These are phyloP conservation scores for Corylus avellana DNA, from an alignment of 306 rosid genomes.

Conservation along the genomic window DNA sequence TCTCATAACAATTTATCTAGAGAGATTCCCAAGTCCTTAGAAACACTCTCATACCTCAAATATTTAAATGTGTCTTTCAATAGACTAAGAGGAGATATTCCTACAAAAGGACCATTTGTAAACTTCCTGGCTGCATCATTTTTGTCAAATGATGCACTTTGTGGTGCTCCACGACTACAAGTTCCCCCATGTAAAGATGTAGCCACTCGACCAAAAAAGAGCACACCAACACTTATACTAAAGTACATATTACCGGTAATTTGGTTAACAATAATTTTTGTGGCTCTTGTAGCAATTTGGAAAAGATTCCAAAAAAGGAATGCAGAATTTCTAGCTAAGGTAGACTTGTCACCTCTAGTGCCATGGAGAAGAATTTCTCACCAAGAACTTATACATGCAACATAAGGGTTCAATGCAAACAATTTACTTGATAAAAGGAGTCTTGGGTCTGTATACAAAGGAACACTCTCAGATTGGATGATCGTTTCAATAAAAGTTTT, in stretches of 20 bases:
- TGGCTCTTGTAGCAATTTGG: not conserved
- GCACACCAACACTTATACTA: no score
- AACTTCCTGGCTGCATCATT: conserved; percentile 5
- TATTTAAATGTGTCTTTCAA: conserved; percentile 5
- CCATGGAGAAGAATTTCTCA: no score
- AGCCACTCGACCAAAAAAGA: not conserved
- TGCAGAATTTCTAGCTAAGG: no score
- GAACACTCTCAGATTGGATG: no score
- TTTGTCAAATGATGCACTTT: conserved; percentile 28
- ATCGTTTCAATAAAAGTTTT: conserved; percentile 26
- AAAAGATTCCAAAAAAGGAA: not conserved
- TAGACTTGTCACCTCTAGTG: not conserved
- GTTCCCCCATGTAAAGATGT: no score
- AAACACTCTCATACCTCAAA: not conserved
- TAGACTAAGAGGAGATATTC: conserved; percentile 36
- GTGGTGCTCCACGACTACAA: conserved; percentile 18
- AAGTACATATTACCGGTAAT: no score
- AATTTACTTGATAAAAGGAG: no score
- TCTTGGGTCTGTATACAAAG: no score
- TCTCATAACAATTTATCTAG: conserved; percentile 1
- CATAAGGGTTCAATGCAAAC: no score
- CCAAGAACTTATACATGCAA: no score
- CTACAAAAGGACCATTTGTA: conserved; percentile 24
- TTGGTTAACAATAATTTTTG: not conserved
- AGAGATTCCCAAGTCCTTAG: conserved; percentile 1